Base-by-base conservation (phyloP, 2,329 filamentous ascomycete genomes). In the Chaetomium sp. region DNA sequence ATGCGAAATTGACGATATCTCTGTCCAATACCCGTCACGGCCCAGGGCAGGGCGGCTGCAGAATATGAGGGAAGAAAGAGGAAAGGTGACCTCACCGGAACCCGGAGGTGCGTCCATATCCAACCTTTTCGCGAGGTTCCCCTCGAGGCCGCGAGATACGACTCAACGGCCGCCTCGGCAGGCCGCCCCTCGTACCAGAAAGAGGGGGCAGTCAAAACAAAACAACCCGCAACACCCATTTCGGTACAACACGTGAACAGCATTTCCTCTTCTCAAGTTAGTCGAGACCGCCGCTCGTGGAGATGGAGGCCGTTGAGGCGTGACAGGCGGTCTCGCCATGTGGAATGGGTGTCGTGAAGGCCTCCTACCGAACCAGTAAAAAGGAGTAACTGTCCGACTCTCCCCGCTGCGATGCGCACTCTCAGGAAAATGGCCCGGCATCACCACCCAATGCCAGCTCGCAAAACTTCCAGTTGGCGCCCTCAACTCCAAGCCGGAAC, bases 1-100 rank as follows among this genome's bases (percentile, higher is more conserved):
- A 55, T 65, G 61, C 60, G 59, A 63, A 63, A 51, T 63, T 65
- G 60, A 60, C 62, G 62, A 61, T 67, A 69, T 69, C 59, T 68
- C 67, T 65, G 64, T 61, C 68, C 68, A 70, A 70, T 70, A 56
- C 60, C 42, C 33, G 31, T 54, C 21, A 27, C 45, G 13, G 50
- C 23, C n/a, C 53, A 45, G 16, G 58, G 57, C 53, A 45, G 16
- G 58, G 57, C 35, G 57, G 49, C 62, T 45, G 57, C 56, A 54
- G 67, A 69, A 69, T 58, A 59, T 8, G 56, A 60, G 59, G 58
- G 67, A 67, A 68, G 49, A 57, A 51, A 10, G 57, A 51, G 51
- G 66, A 67, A 65, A 7, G 10, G 31, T 21, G 31, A n/a, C 23
- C 33, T 51, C 56, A 57, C 56, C 51, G 60, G 23, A 33, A n/a